phyloP scores from a whole-genome alignment of 2,329 filamentous ascomycete species.

The Fonsecaea erecta region DNA sequence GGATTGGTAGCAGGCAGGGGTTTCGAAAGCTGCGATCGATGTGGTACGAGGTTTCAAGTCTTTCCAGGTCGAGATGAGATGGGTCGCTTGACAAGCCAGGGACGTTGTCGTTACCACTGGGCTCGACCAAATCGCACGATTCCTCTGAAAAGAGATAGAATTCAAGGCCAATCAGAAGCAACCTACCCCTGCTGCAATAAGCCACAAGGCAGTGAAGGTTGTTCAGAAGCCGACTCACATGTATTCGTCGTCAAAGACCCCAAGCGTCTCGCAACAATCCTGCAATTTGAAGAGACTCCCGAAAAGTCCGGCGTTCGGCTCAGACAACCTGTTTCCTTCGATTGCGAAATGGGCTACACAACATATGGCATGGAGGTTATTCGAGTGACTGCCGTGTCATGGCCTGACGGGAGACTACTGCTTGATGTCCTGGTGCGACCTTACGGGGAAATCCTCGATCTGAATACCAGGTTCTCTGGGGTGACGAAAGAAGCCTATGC shows the following conservation, averaged over 20 bases:
- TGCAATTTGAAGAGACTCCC: slow-evolving; percentile 82
- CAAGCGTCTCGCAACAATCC: slow-evolving; percentile 74
- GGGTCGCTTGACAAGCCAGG: slow-evolving; percentile 77
- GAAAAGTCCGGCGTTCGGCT: slow-evolving; percentile 52
- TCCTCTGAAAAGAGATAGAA: slow-evolving; percentile 59
- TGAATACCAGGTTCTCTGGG: slow-evolving; percentile 92
- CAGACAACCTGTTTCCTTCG: slow-evolving; percentile 68
- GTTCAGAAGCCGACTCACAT: slow-evolving; percentile 71
- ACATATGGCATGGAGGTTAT: slow-evolving; percentile 85
- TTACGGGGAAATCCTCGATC: slow-evolving; percentile 79
- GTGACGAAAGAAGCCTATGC: slow-evolving; percentile 78
- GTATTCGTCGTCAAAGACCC: slow-evolving; percentile 84
- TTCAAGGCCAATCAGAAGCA: slow-evolving; percentile 62
- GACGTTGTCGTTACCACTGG: slow-evolving; percentile 79
- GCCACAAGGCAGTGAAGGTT: slow-evolving; percentile 73
- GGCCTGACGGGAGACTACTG: slow-evolving; percentile 75
- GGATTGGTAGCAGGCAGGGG: slow-evolving; percentile 71
- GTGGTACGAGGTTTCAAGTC: slow-evolving; percentile 83
- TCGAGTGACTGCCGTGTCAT: slow-evolving; percentile 83
- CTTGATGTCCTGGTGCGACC: slow-evolving; percentile 86
- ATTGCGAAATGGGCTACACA: slow-evolving; percentile 98
- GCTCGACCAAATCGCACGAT: slow-evolving; percentile 68
- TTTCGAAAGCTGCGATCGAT: slow-evolving; percentile 89
- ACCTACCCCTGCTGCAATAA: slow-evolving; percentile 81
- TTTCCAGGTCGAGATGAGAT: slow-evolving; percentile 81